These are phyloP conservation scores for Darksidea phi DNA, from an alignment of 495 filamentous ascomycete genomes.

Conservation along the genomic window DNA sequence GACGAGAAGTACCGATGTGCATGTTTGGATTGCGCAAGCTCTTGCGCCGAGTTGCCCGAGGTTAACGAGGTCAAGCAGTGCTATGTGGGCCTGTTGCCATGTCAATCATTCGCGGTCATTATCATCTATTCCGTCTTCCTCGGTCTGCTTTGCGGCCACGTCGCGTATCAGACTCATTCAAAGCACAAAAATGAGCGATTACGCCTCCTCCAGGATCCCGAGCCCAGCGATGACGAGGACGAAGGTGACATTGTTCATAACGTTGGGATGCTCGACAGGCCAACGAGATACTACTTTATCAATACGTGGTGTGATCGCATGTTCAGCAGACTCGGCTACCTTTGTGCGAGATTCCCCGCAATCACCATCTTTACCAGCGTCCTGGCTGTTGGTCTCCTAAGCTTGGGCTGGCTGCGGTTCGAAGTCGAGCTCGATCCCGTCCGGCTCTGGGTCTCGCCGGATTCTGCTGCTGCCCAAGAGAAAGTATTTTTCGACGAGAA, in stretches of 20 bases:
- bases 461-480: slow-evolving; percentile 84
- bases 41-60: slow-evolving; percentile 77
- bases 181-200: slow-evolving; percentile 74
- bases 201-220: slow-evolving; percentile 78
- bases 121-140: slow-evolving; percentile 78
- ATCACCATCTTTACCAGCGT: slow-evolving; percentile 75
- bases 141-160: slow-evolving; percentile 64
- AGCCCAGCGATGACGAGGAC: slow-evolving; percentile 87
- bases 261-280: slow-evolving; percentile 66
- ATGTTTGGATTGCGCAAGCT: slow-evolving; percentile 84
- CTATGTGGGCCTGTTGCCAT: slow-evolving; percentile 81
- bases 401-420: slow-evolving; percentile 83
- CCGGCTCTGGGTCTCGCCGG: slow-evolving; percentile 90
- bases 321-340: slow-evolving; percentile 79
- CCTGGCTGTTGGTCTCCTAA: slow-evolving; percentile 69
- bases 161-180: slow-evolving; percentile 69
- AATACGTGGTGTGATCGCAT: slow-evolving; percentile 75
- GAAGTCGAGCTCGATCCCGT: slow-evolving; percentile 85
- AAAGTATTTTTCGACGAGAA: slow-evolving; percentile 93
- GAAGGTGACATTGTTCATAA: slow-evolving; percentile 75
- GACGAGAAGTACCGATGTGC: slow-evolving; percentile 84
- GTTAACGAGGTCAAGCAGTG: slow-evolving; percentile 67
- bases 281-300: slow-evolving; percentile 69
- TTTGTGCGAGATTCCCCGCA: slow-evolving; percentile 76
- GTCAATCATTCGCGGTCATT: slow-evolving; percentile 88